Percentiles rank a stretch among this genome's conserved stretches.
Conservation (phyloP, 2,329 filamentous ascomycete species). For the Hypocrella siamensis region DNA sequence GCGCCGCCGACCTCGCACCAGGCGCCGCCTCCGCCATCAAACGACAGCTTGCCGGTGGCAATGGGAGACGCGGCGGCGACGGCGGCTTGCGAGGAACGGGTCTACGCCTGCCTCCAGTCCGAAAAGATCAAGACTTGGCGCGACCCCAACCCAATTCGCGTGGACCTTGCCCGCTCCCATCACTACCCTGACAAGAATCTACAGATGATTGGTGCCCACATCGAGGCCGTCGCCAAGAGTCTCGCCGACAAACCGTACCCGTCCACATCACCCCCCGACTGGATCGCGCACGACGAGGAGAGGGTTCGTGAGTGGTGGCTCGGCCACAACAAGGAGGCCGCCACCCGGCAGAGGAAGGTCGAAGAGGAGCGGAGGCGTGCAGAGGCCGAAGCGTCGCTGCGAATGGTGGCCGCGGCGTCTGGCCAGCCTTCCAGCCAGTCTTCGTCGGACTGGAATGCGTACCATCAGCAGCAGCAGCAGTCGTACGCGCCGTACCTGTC, state of each 20-base stretch:
- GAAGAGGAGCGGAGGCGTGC: slow-evolving; percentile 21
- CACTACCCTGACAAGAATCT: slow-evolving; percentile 27
- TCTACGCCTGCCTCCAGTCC: slow-evolving; percentile 27
- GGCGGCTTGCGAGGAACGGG: slow-evolving; percentile 22
- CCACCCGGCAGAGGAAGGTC: slow-evolving; percentile 21
- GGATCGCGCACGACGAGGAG: slow-evolving; percentile 30
- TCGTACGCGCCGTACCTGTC: slow-evolving; percentile 26
- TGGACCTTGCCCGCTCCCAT: slow-evolving; percentile 13
- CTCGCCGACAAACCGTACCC: slow-evolving; percentile 32
- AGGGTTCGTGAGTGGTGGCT: slow-evolving; percentile 36
- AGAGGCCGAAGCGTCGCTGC: slow-evolving; percentile 15
- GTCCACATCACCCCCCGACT: slow-evolving; percentile 33
- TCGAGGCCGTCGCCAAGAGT: slow-evolving; percentile 26
- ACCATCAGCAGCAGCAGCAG: slow-evolving; percentile 12
- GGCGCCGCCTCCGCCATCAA: too few relatives aligned
- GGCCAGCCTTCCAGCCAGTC: slow-evolving; percentile 5
- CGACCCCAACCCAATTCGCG: slow-evolving; percentile 22
- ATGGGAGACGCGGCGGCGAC: too few relatives aligned
- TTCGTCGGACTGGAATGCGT: slow-evolving; percentile 13
- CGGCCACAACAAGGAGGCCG: slow-evolving; percentile 26
- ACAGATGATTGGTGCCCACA: slow-evolving; percentile 23
- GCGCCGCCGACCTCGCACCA: too few relatives aligned
- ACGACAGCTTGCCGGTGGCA: slow-evolving; percentile 14
- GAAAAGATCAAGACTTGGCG: slow-evolving; percentile 26
- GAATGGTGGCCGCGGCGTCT: slow-evolving; percentile 7